Evolutionary conservation across 2,329 filamentous ascomycete species (phyloP).

Genomic region (Lasiodiplodia citricola): DNA sequence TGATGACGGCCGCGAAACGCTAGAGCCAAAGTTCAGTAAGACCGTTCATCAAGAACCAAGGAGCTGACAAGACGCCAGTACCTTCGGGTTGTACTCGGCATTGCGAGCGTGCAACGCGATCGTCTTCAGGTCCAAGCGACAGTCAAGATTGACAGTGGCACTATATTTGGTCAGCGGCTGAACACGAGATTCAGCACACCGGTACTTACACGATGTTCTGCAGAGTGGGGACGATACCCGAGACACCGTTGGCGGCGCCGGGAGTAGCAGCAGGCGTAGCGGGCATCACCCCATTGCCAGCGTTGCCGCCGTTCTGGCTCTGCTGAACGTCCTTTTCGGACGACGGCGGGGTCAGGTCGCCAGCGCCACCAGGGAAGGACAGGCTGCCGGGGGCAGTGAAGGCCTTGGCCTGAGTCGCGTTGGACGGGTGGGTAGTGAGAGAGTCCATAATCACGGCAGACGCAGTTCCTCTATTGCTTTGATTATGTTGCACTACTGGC

Average conservation of each 20-base stretch:
- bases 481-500: slow-evolving; percentile 4
- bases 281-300: slow-evolving; percentile 72
- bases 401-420: slow-evolving; percentile 90
- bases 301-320: slow-evolving; percentile 56
- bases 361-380: slow-evolving; percentile 81
- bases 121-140: slow-evolving; percentile 94
- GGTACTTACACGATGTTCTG: slow-evolving; percentile 76
- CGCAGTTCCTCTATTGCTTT: not conserved
- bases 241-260: slow-evolving; percentile 78
- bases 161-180: slow-evolving; percentile 56
- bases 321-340: slow-evolving; percentile 70
- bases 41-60: slow-evolving; percentile 39
- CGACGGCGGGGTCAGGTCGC: slow-evolving; percentile 78
- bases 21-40: slow-evolving; percentile 51
- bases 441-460: slow-evolving; percentile 71
- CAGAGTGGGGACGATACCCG: slow-evolving; percentile 89
- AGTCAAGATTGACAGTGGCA: slow-evolving; percentile 97
- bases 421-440: slow-evolving; percentile 89
- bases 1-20: slow-evolving; percentile 99
- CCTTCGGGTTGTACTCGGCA: slow-evolving; percentile 98
- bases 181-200: slow-evolving; percentile 28
- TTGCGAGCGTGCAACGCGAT: slow-evolving; percentile 98
- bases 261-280: slow-evolving; percentile 91
- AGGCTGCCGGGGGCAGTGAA: slow-evolving; percentile 89
- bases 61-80: slow-evolving; percentile 56